A percentile compares a stretch with the other conserved stretches of the same genome.
These are phyloP conservation scores for Delitschia confertaspora DNA, from an alignment of 495 filamentous ascomycete species.

Conservation along the genomic window DNA sequence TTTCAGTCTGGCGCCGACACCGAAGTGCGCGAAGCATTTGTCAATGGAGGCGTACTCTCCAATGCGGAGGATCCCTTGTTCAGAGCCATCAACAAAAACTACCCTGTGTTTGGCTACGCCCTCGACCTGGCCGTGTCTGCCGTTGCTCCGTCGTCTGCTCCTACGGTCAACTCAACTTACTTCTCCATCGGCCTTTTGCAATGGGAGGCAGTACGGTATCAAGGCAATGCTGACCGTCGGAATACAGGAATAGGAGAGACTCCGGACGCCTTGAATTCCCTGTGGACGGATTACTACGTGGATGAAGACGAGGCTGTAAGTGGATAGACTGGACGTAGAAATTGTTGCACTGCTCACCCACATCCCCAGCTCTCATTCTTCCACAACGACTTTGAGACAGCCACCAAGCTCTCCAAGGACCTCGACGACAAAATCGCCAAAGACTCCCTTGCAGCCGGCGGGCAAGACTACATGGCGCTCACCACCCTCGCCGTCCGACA, in stretches of 20 bases:
- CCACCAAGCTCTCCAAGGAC: slow-evolving; percentile 31
- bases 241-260: no score
- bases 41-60: slow-evolving; percentile 36
- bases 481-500: slow-evolving; percentile 34
- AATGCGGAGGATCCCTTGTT: slow-evolving; percentile 45
- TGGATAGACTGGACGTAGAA: slow-evolving; percentile 52
- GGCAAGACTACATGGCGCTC: slow-evolving; percentile 31
- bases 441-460: slow-evolving; percentile 44
- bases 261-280: slow-evolving; percentile 37
- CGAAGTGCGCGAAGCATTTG: slow-evolving; percentile 44
- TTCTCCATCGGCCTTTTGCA: slow-evolving; percentile 50
- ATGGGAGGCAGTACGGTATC: slow-evolving; percentile 45
- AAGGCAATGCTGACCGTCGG: no score
- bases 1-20: slow-evolving; percentile 44
- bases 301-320: slow-evolving; percentile 46
- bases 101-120: slow-evolving; percentile 50
- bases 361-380: slow-evolving; percentile 42
- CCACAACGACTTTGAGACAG: slow-evolving; percentile 42
- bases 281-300: slow-evolving; percentile 49
- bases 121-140: slow-evolving; percentile 46
- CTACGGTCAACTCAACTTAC: slow-evolving; percentile 34
- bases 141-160: slow-evolving; percentile 36
- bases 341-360: slow-evolving; percentile 31
- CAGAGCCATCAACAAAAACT: slow-evolving; percentile 43
- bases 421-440: slow-evolving; percentile 42